These are phyloP conservation scores for Tetradesmus obliquus DNA, from an alignment of 139 green algal species.

Conservation along the genomic window DNA sequence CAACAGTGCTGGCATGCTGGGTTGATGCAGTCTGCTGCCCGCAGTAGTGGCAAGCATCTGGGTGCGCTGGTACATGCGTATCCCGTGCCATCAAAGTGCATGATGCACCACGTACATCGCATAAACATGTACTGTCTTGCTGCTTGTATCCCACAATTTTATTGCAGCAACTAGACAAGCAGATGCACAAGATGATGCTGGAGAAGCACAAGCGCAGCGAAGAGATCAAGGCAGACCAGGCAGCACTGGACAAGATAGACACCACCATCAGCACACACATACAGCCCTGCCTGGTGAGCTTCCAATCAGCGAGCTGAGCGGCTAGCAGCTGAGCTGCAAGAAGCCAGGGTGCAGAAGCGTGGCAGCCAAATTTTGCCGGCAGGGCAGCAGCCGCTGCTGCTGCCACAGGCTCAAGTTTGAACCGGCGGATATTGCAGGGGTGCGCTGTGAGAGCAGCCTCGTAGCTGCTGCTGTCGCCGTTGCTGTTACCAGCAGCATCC, in stretches of 20 bases:
- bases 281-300: conserved; percentile 54
- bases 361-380: not conserved
- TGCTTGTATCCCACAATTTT: not conserved
- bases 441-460: too few species aligned
- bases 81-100: too few species aligned
- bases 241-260: conserved; percentile 40
- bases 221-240: conserved; percentile 34
- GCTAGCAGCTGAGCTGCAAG: not conserved
- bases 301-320: not conserved
- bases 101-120: too few species aligned
- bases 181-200: conserved; percentile 57
- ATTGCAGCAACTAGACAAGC: conserved; percentile 46
- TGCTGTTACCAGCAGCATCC: too few species aligned
- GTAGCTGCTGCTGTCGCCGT: too few species aligned
- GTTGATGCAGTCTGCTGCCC: not conserved
- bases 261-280: conserved; percentile 51
- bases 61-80: too few species aligned
- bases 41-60: too few species aligned
- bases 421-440: too few species aligned
- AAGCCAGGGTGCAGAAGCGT: not conserved
- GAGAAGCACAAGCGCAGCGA: conserved; percentile 45
- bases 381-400: not conserved
- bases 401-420: not conserved
- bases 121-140: not conserved
- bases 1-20: not conserved